Evolutionary conservation across 148 eudicot genomes (phyloP), one percentile per base, ranked within the genome.

Genomic region (Fagopyrum tataricum): DNA sequence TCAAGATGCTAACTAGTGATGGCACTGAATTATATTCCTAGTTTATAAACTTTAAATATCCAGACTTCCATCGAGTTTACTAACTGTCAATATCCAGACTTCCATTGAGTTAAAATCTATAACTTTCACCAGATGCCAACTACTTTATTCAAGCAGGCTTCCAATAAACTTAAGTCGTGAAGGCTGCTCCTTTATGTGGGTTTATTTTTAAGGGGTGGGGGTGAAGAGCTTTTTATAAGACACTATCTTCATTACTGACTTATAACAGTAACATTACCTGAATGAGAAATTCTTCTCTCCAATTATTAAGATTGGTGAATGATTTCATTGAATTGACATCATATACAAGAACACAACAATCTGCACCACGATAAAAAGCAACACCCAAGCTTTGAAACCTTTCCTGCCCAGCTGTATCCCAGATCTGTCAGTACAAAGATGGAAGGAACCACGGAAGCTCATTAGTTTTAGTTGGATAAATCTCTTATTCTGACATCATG

Each of bases 331-430:
- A 87, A 72, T 93, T 93, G 46, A 91, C 92, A 66, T 91, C 96
- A 83, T 94, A 94, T 56, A 94, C 98, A 80, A 94, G 97, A 80
- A 91, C 97, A 78, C 97, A 91, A 74, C 98, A 91, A 84, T 93
- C 97, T 78, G 98, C 98, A 78, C 97, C 98, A 47, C 97, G 95
- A 71, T 93, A 91, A 82, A 93, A 91, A 80, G 98, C 98, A 72
- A 93, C 97, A 21, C 98, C 98, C 74, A 94, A 81, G 77, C 98
- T 91, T 76, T 94, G 98, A 78, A 91, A 93, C 79, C 98, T 89
- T 85, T 93, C 98, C 72, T 93, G 98, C 73, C 98, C 98, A 72
- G 98, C 98, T 61, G 98, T 93, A 84, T 93, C 98, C 98, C 98
- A 93, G 46, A 93, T 93, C 97, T 93, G 85, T 37, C 73, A 77